Evolutionary conservation across 2,329 filamentous ascomycete species (phyloP).

Genomic region (Claviceps spartinae): DNA sequence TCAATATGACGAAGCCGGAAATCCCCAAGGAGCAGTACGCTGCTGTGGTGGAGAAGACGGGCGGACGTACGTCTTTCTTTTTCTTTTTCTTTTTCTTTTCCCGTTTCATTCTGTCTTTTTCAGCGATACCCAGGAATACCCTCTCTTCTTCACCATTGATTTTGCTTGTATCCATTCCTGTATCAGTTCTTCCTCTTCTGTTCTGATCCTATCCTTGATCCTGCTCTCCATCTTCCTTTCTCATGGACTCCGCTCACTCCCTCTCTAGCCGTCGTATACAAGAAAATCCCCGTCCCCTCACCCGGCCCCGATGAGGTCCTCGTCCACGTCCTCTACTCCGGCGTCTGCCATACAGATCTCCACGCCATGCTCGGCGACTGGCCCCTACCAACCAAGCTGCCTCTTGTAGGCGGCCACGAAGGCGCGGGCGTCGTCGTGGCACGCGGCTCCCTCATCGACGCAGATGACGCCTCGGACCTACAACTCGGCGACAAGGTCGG

Average conservation of each 20-base stretch:
- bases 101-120: no score
- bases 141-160: no score
- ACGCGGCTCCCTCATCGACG: constrained; percentile 56
- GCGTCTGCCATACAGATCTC: constrained; percentile 80
- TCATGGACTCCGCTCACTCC: no score
- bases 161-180: no score
- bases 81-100: no score
- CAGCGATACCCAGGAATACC: no score
- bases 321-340: constrained; percentile 79
- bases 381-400: constrained; percentile 71
- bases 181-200: no score
- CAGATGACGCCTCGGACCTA: constrained; percentile 37
- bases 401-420: constrained; percentile 70
- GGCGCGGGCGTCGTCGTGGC: constrained; percentile 76
- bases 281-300: constrained; percentile 67
- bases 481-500: constrained; percentile 76
- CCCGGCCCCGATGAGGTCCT: constrained; percentile 85
- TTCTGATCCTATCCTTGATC: no score
- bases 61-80: constrained; percentile 41
- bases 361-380: constrained; percentile 78
- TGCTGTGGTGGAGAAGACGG: constrained; percentile 73
- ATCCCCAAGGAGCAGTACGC: constrained; percentile 84
- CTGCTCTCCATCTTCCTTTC: no score
- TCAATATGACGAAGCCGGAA: constrained; percentile 20
- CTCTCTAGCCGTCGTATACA: constrained; percentile 48